Evolutionary conservation across 345 rosid species (phyloP), one percentile per base, ranked within the genome.

Genomic region (Euphorbia pulcherrima): DNA sequence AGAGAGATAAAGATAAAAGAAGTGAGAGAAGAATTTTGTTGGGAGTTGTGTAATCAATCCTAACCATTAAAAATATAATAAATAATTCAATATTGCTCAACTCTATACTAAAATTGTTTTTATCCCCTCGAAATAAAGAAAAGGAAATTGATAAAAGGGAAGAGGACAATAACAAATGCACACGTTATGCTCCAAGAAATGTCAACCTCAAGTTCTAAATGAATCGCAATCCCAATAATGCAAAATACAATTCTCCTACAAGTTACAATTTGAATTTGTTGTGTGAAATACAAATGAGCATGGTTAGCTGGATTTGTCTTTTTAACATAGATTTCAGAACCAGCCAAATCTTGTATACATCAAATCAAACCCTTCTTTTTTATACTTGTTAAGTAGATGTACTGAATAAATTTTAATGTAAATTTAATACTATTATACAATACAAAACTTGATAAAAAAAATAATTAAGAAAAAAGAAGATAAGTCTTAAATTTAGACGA

Each of bases 301-400:
- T 10, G 21, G 23, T 1, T 44, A 40, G 23, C 46, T 67, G 70
- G 62, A 67, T 24, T 40, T 67, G 23, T 16, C 52, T 33, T 33
- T 0, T 4, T n/a, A n/a, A n/a, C n/a, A n/a, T 0, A 21, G 14
- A 14, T 23, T 39, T n/a, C n/a, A 27, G 50, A 67, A 51, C 63
- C 71, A 67, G 62, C 71, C 71, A n/a, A 67, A 56, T 56, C 17
- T 28, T 27, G 54, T 27, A 68, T 13, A 40, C 71, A 41, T 68
- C 71, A 37, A 67, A 41, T 68, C 71, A 37, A 67, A 56, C 60
- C 26, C 62, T 18, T 16, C 51, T 4, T 44, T 1, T 6, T n/a
- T n/a, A 13, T 16, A 12, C 18, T 48, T 6, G n/a, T n/a, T n/a
- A n/a, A n/a, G n/a, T n/a, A n/a, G n/a, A n/a, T n/a, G n/a, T n/a